Conservation (phyloP, 176 grass and related monocot species). For the Raddia guianensis region DNA sequence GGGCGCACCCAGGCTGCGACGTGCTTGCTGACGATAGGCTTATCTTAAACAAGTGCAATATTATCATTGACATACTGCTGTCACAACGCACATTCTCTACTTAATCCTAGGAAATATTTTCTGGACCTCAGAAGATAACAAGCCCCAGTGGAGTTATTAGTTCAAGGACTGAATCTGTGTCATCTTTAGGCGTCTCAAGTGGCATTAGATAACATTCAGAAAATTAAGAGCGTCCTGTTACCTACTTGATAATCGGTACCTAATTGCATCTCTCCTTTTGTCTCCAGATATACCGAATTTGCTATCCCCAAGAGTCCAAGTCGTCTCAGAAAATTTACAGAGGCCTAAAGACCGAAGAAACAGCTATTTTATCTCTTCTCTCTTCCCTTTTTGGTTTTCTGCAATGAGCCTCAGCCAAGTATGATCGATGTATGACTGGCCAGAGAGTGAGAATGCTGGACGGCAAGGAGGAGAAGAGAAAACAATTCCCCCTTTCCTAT, state of each 20-base stretch:
- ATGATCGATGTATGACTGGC: too few relatives aligned
- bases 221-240: conserved; percentile 23
- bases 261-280: not conserved
- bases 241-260: conserved; percentile 22
- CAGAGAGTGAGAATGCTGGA: too few relatives aligned
- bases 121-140: too few relatives aligned
- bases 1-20: not conserved
- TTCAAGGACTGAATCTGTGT: not conserved
- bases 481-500: too few relatives aligned
- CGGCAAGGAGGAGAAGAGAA: too few relatives aligned
- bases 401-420: too few relatives aligned
- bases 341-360: not conserved
- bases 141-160: conserved; percentile 6
- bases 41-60: not conserved
- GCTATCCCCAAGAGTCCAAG: too few relatives aligned
- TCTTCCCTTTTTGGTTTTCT: too few relatives aligned
- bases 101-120: not conserved
- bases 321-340: not conserved
- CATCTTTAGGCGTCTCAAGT: not conserved
- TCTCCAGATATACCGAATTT: conserved; percentile 24
- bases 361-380: too few relatives aligned
- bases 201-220: not conserved
- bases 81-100: not conserved
- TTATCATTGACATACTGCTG: not conserved
- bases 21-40: not conserved